Conservation (phyloP, 228 moss, liverwort and hornwort species). For the Sphagnum magellanicum region DNA sequence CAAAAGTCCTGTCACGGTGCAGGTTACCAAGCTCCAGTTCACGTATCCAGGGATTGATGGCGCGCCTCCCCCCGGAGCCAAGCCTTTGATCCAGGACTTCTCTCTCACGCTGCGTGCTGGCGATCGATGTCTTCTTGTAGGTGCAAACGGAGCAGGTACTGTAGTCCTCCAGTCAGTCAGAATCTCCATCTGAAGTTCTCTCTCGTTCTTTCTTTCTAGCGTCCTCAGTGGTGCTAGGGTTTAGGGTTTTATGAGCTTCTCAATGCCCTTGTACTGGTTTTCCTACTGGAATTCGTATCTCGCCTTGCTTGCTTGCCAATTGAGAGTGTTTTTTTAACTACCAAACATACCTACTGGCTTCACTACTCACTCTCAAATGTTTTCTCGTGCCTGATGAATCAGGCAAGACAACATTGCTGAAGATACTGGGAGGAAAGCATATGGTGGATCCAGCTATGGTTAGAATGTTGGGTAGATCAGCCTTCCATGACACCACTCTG, state of each 20-base stretch:
- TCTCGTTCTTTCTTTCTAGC: not conserved
- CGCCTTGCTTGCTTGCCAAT: not conserved
- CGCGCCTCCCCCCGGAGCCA: constrained; percentile 78
- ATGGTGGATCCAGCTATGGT: constrained; percentile 96
- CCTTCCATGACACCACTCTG: constrained; percentile 87
- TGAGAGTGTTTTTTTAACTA: not conserved
- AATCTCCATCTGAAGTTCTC: not conserved
- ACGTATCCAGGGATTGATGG: constrained; percentile 96
- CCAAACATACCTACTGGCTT: not conserved
- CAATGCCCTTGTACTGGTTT: not conserved
- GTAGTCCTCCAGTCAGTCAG: no score
- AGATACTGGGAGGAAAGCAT: constrained; percentile 93
- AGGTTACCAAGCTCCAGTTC: constrained; percentile 59
- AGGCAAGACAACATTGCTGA: constrained; percentile 93
- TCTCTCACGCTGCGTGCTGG: constrained; percentile 73
- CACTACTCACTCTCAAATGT: not conserved
- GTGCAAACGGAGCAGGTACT: constrained; percentile 93
- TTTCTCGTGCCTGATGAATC: not conserved
- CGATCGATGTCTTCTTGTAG: constrained; percentile 89
- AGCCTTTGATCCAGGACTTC: constrained; percentile 80
- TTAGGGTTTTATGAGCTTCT: not conserved
- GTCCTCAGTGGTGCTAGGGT: not conserved
- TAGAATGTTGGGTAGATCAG: constrained; percentile 61
- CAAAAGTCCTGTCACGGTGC: constrained; percentile 32
- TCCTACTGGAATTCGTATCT: not conserved